phyloP scores from a whole-genome alignment of 2,329 filamentous ascomycete species.

The Helotiales sp. region DNA sequence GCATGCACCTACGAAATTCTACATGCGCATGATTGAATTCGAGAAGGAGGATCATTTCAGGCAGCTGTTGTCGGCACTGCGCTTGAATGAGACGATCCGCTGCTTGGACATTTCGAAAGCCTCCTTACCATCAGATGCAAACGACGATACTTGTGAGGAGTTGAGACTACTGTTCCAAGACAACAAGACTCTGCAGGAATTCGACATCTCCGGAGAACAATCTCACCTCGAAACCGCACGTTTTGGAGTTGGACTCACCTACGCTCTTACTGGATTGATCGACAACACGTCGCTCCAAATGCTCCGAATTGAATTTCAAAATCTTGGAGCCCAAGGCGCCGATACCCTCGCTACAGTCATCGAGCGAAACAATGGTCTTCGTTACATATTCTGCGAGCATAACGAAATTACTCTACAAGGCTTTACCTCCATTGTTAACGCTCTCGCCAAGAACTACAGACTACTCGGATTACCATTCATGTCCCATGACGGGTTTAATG shows the following conservation, averaged over 20 bases:
- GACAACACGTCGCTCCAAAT: constrained; percentile 61
- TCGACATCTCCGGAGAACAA: constrained; percentile 71
- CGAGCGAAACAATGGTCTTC: constrained; percentile 60
- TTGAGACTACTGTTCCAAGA: constrained; percentile 65
- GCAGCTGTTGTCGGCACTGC: constrained; percentile 60
- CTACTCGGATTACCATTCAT: constrained; percentile 63
- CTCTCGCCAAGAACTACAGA: constrained; percentile 64
- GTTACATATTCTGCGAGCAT: constrained; percentile 69
- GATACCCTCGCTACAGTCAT: constrained; percentile 69
- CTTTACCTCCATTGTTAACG: constrained; percentile 68
- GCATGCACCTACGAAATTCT: constrained; percentile 61
- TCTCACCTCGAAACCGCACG: constrained; percentile 70
- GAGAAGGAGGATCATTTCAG: constrained; percentile 49
- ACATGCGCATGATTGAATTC: constrained; percentile 67
- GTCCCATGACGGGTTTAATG: constrained; percentile 59
- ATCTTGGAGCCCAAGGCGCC: constrained; percentile 67
- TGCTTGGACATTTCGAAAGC: constrained; percentile 70
- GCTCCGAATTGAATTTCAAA: constrained; percentile 67
- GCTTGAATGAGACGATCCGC: constrained; percentile 60
- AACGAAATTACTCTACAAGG: constrained; percentile 72
- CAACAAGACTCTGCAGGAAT: constrained; percentile 63
- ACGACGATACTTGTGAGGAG: constrained; percentile 64
- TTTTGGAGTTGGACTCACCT: constrained; percentile 67
- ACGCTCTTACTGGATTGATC: constrained; percentile 63
- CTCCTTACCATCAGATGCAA: constrained; percentile 68